Evolutionary conservation across 1,284 basidiomycete species (phyloP).

Genomic region (Cutaneotrichosporon spelunceum): DNA sequence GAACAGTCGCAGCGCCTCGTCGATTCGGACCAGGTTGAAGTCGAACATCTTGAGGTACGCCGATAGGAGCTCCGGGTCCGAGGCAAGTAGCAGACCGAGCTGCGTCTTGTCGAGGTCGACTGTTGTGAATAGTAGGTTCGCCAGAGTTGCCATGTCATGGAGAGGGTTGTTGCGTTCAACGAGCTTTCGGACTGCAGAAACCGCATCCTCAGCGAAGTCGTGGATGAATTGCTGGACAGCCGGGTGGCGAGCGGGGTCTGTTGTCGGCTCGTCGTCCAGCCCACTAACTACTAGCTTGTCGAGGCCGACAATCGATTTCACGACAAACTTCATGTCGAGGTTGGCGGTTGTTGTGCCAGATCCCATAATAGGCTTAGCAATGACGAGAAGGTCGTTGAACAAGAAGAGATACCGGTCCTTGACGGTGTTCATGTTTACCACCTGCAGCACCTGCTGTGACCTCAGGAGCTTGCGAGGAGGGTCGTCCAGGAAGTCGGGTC

Average conservation of each 20-base stretch:
- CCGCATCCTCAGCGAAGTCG: slow-evolving; percentile 70
- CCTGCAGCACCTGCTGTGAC: slow-evolving; percentile 83
- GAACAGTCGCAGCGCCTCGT: slow-evolving; percentile 84
- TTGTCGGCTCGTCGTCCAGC: slow-evolving; percentile 34
- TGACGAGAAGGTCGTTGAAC: slow-evolving; percentile 88
- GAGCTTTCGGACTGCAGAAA: slow-evolving; percentile 64
- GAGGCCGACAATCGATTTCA: slow-evolving; percentile 81
- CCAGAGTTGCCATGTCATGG: slow-evolving; percentile 65
- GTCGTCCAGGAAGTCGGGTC: slow-evolving; percentile 68
- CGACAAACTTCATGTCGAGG: slow-evolving; percentile 75
- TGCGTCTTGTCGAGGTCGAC: slow-evolving; percentile 77
- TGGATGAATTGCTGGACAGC: slow-evolving; percentile 66
- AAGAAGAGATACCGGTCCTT: slow-evolving; percentile 95
- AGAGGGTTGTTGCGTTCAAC: slow-evolving; percentile 56
- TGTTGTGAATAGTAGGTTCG: slow-evolving; percentile 78
- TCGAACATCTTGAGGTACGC: slow-evolving; percentile 84
- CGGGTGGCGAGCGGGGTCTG: slow-evolving; percentile 56
- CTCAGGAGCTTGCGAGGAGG: slow-evolving; percentile 80
- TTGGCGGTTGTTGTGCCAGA: slow-evolving; percentile 63
- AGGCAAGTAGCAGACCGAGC: slow-evolving; percentile 76
- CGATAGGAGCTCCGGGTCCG: slow-evolving; percentile 69
- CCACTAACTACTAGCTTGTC: slow-evolving; percentile 54
- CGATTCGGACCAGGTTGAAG: slow-evolving; percentile 75
- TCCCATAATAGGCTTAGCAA: slow-evolving; percentile 58
- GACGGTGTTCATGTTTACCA: slow-evolving; percentile 75